Conservation (phyloP, 2,329 filamentous ascomycete genomes). For the Neoscytalidium dimidiatum region DNA sequence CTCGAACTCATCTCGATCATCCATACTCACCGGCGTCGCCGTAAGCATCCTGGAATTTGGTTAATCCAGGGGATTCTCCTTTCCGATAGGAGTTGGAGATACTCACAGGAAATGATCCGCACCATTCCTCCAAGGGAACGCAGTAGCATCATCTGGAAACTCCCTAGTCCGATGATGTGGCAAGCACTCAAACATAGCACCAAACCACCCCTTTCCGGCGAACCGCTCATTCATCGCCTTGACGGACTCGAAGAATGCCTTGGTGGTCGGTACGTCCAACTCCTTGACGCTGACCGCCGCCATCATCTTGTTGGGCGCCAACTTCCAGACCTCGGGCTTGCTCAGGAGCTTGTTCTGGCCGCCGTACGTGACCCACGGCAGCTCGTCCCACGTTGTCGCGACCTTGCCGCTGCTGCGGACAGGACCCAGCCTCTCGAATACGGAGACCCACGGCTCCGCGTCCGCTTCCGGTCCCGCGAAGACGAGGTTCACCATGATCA, state of each 20-base stretch:
- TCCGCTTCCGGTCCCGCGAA: neutral
- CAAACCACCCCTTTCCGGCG: constrained; percentile 1
- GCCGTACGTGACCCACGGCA: constrained; percentile 9
- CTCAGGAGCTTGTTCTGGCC: constrained; percentile 11
- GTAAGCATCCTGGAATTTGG: neutral
- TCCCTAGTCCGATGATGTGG: constrained; percentile 3
- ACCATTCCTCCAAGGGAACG: constrained; percentile 1
- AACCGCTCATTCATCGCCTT: constrained; percentile 8
- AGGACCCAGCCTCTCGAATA: neutral
- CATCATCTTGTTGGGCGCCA: constrained; percentile 15
- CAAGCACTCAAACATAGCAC: constrained; percentile 9
- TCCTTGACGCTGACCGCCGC: constrained; percentile 1
- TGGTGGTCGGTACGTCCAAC: neutral
- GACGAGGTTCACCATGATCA: constrained; percentile 7
- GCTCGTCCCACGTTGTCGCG: neutral
- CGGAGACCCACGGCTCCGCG: neutral
- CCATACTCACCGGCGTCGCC: neutral
- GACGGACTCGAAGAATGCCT: constrained; percentile 14
- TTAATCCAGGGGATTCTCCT: neutral
- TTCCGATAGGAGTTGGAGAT: neutral
- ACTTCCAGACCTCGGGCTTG: constrained; percentile 8
- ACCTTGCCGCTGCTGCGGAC: neutral
- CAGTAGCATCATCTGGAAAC: neutral
- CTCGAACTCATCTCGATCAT: neutral
- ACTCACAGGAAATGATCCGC: neutral